A percentile compares a stretch with the other conserved stretches of the same genome.
Evolutionary conservation across 441 rosid species (phyloP).

Genomic region (Erodium texanum): DNA sequence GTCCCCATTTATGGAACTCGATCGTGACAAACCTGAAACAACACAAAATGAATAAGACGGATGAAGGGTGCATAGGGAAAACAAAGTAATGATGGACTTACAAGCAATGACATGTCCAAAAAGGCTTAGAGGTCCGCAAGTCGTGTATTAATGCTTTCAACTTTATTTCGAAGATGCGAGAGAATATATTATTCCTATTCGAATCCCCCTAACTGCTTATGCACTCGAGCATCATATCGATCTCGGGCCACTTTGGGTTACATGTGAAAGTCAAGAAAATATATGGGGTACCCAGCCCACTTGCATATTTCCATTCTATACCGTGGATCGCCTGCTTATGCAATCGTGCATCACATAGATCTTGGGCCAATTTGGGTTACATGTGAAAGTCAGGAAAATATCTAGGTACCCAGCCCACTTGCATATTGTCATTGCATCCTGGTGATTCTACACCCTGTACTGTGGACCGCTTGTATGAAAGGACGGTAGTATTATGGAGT

Average conservation of each 20-base stretch:
- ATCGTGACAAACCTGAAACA: background rate
- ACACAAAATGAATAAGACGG: no score
- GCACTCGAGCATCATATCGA: background rate
- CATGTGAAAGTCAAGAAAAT: constrained; percentile 3
- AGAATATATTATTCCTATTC: background rate
- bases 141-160: background rate
- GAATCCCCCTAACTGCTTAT: background rate
- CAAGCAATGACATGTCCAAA: background rate
- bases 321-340: no score
- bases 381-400: no score
- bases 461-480: background rate
- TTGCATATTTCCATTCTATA: no score
- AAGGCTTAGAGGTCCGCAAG: background rate
- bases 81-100: no score
- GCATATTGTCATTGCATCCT: constrained; percentile 6
- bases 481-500: background rate
- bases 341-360: no score
- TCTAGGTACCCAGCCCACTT: no score
- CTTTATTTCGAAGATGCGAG: background rate
- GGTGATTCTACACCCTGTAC: background rate
- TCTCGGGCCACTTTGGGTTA: constrained; percentile 7
- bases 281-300: constrained; percentile 1
- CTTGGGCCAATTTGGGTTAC: no score
- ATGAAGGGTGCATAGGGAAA: no score
- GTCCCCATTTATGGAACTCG: constrained; percentile 15